Percentiles rank a stretch among this genome's conserved stretches.
These are phyloP conservation scores for Petasospora rhodanensis DNA, from an alignment of 1,139 yeast species.

Conservation along the genomic window DNA sequence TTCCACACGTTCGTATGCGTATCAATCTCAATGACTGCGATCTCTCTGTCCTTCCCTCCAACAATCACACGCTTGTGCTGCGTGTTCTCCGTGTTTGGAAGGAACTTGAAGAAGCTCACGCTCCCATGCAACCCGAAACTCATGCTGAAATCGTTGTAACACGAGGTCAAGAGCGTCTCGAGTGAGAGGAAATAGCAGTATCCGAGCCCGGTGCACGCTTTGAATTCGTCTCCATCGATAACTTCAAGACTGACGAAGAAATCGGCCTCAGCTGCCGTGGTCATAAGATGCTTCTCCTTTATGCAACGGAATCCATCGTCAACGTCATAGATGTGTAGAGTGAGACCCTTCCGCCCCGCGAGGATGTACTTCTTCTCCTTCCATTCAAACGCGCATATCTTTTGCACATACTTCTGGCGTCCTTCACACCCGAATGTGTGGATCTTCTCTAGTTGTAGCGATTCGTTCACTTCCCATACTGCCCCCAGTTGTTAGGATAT, in stretches of 20 bases:
- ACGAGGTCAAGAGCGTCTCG: constrained; percentile 13
- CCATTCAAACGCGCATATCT: constrained; percentile 8
- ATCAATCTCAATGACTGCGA: constrained; percentile 17
- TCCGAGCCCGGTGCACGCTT: constrained; percentile 23
- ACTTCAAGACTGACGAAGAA: constrained; percentile 19
- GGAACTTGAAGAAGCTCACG: constrained; percentile 18
- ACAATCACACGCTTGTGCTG: constrained; percentile 10
- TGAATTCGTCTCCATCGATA: constrained; percentile 11
- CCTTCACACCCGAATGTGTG: constrained; percentile 9
- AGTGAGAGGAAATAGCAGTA: constrained; percentile 20
- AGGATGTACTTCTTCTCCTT: constrained; percentile 8
- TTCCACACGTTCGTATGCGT: constrained; percentile 21
- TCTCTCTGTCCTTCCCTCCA: constrained; percentile 24
- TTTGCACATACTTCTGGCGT: constrained; percentile 12
- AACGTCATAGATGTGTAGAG: constrained; percentile 14
- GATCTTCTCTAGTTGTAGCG: constrained; percentile 4
- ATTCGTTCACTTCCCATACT: constrained; percentile 12
- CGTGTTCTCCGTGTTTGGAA: constrained; percentile 2
- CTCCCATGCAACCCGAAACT: constrained; percentile 23
- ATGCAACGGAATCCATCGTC: constrained; percentile 6
- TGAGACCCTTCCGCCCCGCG: constrained; percentile 18
- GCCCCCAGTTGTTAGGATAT: too few relatives aligned
- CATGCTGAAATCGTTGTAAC: constrained; percentile 21
- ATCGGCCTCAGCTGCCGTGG: constrained; percentile 17
- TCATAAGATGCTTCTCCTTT: constrained; percentile 16